Evolutionary conservation across 225 moss, liverwort and hornwort genomes (phyloP).

Genomic region (Ulota crispa): DNA sequence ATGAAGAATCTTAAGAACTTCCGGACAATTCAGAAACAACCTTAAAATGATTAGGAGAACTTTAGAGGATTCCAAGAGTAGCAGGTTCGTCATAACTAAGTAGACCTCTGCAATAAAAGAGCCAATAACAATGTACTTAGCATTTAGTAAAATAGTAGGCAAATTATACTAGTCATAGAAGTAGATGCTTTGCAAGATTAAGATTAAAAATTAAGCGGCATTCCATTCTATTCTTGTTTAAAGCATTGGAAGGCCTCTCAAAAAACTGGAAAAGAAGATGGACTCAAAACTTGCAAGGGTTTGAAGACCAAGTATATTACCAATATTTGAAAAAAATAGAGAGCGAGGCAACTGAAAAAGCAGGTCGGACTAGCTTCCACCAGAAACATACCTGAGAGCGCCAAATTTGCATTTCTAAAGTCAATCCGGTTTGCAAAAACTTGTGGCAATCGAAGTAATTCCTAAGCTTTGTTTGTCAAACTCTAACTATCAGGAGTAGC

Average conservation of each 20-base stretch:
- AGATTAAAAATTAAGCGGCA: too few relatives aligned
- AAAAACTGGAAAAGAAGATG: not conserved
- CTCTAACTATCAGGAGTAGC: conserved; percentile 43
- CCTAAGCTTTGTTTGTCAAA: not conserved
- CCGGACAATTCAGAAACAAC: too few relatives aligned
- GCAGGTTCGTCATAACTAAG: too few relatives aligned
- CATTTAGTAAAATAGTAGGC: too few relatives aligned
- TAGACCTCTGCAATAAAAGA: too few relatives aligned
- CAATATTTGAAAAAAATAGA: conserved; percentile 13
- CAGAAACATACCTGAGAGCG: not conserved
- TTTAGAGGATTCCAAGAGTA: too few relatives aligned
- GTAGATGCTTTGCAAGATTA: too few relatives aligned
- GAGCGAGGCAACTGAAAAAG: not conserved
- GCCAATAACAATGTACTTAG: too few relatives aligned
- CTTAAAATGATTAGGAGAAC: too few relatives aligned
- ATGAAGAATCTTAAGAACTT: too few relatives aligned
- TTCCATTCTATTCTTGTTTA: not conserved
- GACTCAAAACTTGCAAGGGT: not conserved
- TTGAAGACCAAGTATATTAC: not conserved
- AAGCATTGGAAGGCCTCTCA: not conserved
- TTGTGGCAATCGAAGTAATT: conserved; percentile 17
- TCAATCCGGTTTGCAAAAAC: not conserved
- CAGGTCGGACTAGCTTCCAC: not conserved
- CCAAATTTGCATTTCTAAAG: not conserved
- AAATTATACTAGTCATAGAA: too few relatives aligned